Conservation (phyloP, 2,329 filamentous ascomycete genomes). For the Triangularia setosa region DNA sequence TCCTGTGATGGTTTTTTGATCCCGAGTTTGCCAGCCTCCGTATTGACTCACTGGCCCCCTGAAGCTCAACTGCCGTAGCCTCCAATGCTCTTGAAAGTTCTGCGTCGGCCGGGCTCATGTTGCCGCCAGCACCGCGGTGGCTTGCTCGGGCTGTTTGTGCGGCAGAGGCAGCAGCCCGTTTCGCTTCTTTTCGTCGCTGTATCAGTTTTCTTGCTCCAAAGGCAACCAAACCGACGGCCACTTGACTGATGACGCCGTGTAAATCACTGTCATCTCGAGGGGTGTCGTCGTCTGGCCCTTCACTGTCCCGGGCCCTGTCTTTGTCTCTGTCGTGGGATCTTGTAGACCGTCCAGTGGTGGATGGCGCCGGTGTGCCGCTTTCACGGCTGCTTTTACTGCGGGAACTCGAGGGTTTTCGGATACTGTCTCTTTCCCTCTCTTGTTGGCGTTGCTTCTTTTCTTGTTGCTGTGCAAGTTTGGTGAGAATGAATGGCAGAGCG, state of each 20-base stretch:
- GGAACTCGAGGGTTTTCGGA: background rate
- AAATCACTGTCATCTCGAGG: constrained; percentile 11
- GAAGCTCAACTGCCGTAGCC: constrained; percentile 19
- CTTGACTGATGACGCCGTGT: constrained; percentile 22
- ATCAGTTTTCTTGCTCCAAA: constrained; percentile 22
- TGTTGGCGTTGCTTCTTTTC: background rate
- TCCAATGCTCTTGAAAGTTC: constrained; percentile 23
- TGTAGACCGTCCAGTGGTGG: background rate
- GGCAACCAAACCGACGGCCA: constrained; percentile 22
- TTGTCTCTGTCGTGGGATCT: background rate
- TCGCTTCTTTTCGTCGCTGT: constrained; percentile 18
- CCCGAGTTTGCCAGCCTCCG: constrained; percentile 8
- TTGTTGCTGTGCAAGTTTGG: constrained; percentile 17
- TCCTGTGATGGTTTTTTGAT: constrained; percentile 10
- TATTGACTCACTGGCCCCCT: constrained; percentile 17
- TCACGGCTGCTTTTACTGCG: constrained; percentile 7
- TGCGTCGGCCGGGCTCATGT: background rate
- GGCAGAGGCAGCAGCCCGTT: background rate
- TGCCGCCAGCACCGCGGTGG: background rate
- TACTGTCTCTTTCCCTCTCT: constrained; percentile 6
- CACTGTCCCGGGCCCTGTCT: background rate
- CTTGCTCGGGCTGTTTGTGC: background rate
- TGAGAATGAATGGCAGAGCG: constrained; percentile 21
- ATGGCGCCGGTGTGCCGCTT: background rate
- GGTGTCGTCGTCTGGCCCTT: background rate